Evolutionary conservation across 1,139 yeast species (phyloP).

Genomic region (Spencermartinsiella ligniputridi): DNA sequence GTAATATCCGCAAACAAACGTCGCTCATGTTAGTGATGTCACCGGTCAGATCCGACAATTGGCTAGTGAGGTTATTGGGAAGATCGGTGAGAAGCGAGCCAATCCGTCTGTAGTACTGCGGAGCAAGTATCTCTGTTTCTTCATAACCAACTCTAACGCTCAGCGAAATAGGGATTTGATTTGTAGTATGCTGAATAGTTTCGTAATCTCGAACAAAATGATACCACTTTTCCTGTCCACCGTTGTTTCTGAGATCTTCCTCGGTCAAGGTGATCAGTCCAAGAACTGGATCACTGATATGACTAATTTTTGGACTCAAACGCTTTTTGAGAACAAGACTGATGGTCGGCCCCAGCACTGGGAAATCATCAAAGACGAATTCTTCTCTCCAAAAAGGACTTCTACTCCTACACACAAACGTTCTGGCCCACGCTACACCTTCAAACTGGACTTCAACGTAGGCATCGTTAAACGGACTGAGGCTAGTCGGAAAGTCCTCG

Average conservation of each 20-base stretch:
- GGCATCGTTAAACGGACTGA: slow-evolving; percentile 22
- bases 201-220: slow-evolving; percentile 4
- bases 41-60: slow-evolving; percentile 42
- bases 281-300: slow-evolving; percentile 31
- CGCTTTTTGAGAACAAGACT: slow-evolving; percentile 22
- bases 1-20: slow-evolving; percentile 25
- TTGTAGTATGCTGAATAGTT: neutral
- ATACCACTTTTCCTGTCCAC: slow-evolving; percentile 22
- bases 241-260: slow-evolving; percentile 11
- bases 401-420: slow-evolving; percentile 42
- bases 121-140: slow-evolving; percentile 59
- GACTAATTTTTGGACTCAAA: slow-evolving; percentile 12
- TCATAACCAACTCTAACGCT: slow-evolving; percentile 50
- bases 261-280: slow-evolving; percentile 21
- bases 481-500: neutral
- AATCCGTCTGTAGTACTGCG: slow-evolving; percentile 53
- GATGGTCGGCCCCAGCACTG: slow-evolving; percentile 23
- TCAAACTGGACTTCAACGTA: slow-evolving; percentile 55
- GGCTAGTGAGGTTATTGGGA: slow-evolving; percentile 20
- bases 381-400: slow-evolving; percentile 57
- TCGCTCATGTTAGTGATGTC: slow-evolving; percentile 40
- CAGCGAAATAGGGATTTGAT: slow-evolving; percentile 25
- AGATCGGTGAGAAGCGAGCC: slow-evolving; percentile 34
- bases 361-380: slow-evolving; percentile 41
- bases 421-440: slow-evolving; percentile 54